Base-by-base conservation (phyloP, 257 asterid genomes). In the Petunia secreta region DNA sequence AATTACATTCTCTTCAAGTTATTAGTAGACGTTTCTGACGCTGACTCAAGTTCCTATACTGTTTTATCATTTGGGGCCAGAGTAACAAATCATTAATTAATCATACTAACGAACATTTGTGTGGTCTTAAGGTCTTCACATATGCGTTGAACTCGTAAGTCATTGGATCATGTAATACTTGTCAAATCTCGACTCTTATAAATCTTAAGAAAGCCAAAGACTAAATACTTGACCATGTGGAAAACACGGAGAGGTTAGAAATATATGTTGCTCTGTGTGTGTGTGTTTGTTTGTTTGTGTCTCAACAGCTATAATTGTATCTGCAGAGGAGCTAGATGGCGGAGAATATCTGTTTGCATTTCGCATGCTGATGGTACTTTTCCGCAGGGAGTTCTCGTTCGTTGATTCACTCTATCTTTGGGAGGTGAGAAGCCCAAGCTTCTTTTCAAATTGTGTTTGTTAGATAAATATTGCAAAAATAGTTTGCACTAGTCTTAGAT, bases 351-450 rank as follows among this genome's bases (percentile, higher is more conserved):
- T 95, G 76, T 95, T 95, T 79, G 99, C 99, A 65, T 92, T 95
- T 84, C 97, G 99, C 63, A 95, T 95, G 99, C 87, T 93, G 87
- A 95, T 95, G 99, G 98, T 93, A 77, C 92, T 95, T 80, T 95
- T 95, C 54, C 92, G 98, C 80, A 91, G 99, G 84, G 99, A 95
- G 84, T 93, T 95, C 86, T 95, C 98, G 8, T 93, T 93, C 80
- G 89, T 92, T 48, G 99, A 95, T 91, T 92, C 96, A 6, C 80
- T 95, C 85, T 92, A 93, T 88, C 93, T 95, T 65, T 95, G 99
- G 99, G 98, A 95, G 99, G 99, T 93, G 82, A 79, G 87, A 66
- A 77, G 11, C 60, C 37, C 57, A 10, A 52, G 36, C 78, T 50
- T 37, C 13, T 73, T 73, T 69, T 73, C 36, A 4, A 50, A 25